A percentile compares a stretch with the other conserved stretches of the same genome.
Conservation (phyloP, 139 green algal genomes). For the Mesotaenium endlicherianum region DNA sequence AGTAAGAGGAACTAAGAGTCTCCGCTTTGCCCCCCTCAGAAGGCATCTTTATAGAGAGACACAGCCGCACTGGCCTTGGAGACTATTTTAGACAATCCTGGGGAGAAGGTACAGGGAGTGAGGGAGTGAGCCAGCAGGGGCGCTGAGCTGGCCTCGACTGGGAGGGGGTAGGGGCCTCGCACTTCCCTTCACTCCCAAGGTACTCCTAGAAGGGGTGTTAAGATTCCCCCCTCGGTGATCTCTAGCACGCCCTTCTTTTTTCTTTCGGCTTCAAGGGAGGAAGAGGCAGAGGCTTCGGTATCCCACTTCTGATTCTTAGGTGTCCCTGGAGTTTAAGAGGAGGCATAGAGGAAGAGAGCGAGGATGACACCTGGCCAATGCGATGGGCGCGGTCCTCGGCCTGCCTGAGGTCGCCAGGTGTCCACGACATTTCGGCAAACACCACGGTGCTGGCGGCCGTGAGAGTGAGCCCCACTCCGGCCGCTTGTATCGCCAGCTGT, state of each 20-base stretch:
- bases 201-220: not conserved
- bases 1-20: no score
- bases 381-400: slow-evolving; percentile 72
- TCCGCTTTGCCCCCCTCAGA: no score
- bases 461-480: slow-evolving; percentile 79
- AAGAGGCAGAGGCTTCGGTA: not conserved
- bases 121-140: no score
- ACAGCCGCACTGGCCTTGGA: no score
- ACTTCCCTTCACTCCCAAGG: no score
- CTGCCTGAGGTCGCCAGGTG: slow-evolving; percentile 62
- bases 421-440: slow-evolving; percentile 70
- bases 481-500: slow-evolving; percentile 62
- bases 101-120: no score
- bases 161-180: no score
- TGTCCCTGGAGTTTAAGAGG: not conserved
- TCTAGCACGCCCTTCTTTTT: slow-evolving; percentile 55
- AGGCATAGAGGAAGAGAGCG: not conserved
- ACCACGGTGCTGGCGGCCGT: slow-evolving; percentile 65
- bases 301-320: not conserved
- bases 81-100: no score
- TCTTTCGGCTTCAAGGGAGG: slow-evolving; percentile 7
- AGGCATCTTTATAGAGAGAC: no score
- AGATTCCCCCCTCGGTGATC: not conserved
- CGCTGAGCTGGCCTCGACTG: no score
- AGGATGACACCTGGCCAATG: slow-evolving; percentile 64